Base-by-base conservation (phyloP, 2,329 filamentous ascomycete genomes). In the Plenodomus lindquistii region DNA sequence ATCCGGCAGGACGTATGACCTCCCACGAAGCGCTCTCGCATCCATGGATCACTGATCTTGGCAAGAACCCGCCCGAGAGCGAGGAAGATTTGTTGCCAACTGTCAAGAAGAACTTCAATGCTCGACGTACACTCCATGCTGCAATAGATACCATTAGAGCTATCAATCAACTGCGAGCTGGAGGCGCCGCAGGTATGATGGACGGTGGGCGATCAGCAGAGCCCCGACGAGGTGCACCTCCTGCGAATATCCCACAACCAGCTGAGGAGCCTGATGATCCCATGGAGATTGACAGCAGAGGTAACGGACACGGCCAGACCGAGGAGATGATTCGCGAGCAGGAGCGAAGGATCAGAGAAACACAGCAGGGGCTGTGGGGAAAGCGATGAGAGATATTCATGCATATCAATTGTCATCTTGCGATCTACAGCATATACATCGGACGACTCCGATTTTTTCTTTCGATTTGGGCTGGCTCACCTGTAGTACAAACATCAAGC, bases 1-100 rank as follows among this genome's bases (percentile, higher is more conserved):
- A 97, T 69, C 89, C 92, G 2, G 82, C 82, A 49, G 83, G 85
- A 60, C 89, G 94, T 62, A 94, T 97, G 83, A 97, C 93, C 1
- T 88, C 93, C 8, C 91, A 97, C 73, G 89, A 85, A 71, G 84
- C 84, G 2, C 77, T 87, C 3, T 80, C 81, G 38, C 84, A 86
- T 59, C 75, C 80, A n/a, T 87, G 84, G 83, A 82, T 86, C 60
- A 82, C 80, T 44, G 80, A 81, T 22, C 77, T 81, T 2, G 75
- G 78, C 48, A 77, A 79, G 51, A 74, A 74, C n/a, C 57, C 65
- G 22, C 66, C 67, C 5, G 62, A 66, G 54, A 71, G 65, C 39
- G 68, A 71, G 55, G 74, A 67, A 66, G 84, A 87, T 70, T 72
- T 87, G 22, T 70, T 87, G 40, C 84, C 84, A 2, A 84, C 80